Conservation (phyloP, 2,329 filamentous ascomycete genomes). For the Talaromyces sp. region DNA sequence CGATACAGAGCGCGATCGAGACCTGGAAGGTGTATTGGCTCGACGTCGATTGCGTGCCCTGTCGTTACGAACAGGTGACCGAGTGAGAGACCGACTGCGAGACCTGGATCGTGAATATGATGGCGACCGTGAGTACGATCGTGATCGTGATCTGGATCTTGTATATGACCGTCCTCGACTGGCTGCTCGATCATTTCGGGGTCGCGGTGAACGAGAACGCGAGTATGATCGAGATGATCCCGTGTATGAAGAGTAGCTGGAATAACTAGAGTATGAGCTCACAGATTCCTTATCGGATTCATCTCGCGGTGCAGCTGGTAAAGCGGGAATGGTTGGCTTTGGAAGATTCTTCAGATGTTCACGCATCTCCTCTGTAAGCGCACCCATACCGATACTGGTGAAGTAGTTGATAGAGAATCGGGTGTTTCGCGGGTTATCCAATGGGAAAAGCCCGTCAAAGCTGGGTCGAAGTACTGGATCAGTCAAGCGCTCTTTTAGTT, state of each 20-base stretch:
- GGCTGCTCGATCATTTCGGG: conserved; percentile 19
- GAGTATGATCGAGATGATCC: conserved; percentile 48
- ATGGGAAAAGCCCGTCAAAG: conserved; percentile 84
- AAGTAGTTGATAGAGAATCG: conserved; percentile 99
- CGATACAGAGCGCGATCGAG: conserved; percentile 33
- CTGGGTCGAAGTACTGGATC: conserved; percentile 75
- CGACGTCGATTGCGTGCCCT: conserved; percentile 28
- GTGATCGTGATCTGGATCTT: conserved; percentile 35
- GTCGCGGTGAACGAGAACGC: conserved; percentile 32
- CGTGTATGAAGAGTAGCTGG: conserved; percentile 56
- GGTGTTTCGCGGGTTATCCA: conserved; percentile 82
- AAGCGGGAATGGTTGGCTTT: conserved; percentile 72
- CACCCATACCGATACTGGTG: conserved; percentile 94
- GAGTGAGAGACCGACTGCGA: conserved; percentile 21
- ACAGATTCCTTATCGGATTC: conserved; percentile 63
- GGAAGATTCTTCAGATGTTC: conserved; percentile 85
- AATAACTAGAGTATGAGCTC: conserved; percentile 70
- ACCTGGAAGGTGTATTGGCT: conserved; percentile 32
- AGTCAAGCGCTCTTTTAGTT: conserved; percentile 70
- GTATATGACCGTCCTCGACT: conserved; percentile 28
- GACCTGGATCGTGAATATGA: conserved; percentile 20
- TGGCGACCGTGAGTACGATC: conserved; percentile 23
- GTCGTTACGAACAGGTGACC: conserved; percentile 12
- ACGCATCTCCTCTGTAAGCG: conserved; percentile 90
- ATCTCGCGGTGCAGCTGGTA: conserved; percentile 50